These are phyloP conservation scores for Fonsecaea nubica DNA, from an alignment of 2,329 filamentous ascomycete species.

Conservation along the genomic window DNA sequence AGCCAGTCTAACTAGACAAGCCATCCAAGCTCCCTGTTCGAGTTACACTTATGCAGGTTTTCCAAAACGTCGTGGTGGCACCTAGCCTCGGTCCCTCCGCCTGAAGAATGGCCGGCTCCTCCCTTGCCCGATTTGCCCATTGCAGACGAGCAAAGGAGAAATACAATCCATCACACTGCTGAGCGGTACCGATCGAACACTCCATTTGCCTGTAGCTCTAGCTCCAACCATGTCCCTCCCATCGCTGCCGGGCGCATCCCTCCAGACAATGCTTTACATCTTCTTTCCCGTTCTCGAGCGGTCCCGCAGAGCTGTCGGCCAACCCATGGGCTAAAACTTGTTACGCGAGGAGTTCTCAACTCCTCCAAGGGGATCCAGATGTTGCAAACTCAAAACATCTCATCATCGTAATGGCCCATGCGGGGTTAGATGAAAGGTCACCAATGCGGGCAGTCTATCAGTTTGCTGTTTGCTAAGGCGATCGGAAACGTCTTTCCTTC, in stretches of 20 bases:
- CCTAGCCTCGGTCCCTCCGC: slow-evolving; percentile 16
- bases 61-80: slow-evolving; percentile 13
- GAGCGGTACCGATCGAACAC: slow-evolving; percentile 19
- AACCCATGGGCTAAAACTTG: slow-evolving; percentile 6
- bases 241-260: slow-evolving; percentile 1
- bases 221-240: background rate
- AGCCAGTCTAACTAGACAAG: background rate
- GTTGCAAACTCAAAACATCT: slow-evolving; percentile 3
- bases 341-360: slow-evolving; percentile 13
- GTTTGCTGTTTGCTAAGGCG: background rate
- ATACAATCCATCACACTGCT: slow-evolving; percentile 8
- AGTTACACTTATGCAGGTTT: slow-evolving; percentile 13
- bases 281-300: slow-evolving; percentile 5
- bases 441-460: slow-evolving; percentile 8
- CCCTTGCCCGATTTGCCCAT: background rate
- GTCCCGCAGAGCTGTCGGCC: slow-evolving; percentile 12
- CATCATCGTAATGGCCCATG: slow-evolving; percentile 7
- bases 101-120: slow-evolving; percentile 4
- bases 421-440: slow-evolving; percentile 22
- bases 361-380: background rate
- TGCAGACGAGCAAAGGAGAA: background rate
- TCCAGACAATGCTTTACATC: background rate
- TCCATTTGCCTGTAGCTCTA: slow-evolving; percentile 5
- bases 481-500: slow-evolving; percentile 6
- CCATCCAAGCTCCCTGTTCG: background rate